Percentiles rank a stretch among this genome's conserved stretches.
Evolutionary conservation across 164 flowering plant genomes (phyloP).

Genomic region (Protea cynaroides): DNA sequence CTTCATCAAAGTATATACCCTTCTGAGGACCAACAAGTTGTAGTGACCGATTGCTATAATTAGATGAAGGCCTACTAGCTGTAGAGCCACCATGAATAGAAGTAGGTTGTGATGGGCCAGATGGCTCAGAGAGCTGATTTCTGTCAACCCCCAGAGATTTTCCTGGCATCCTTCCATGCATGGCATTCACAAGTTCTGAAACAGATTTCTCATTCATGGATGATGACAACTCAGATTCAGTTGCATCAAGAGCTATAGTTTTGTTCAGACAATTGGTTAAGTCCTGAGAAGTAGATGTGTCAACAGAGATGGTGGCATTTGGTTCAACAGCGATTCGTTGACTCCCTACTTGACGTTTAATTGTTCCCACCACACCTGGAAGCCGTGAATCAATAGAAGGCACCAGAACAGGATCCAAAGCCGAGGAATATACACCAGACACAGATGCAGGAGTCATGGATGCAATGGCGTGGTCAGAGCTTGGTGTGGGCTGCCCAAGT

Average conservation of each 20-base stretch:
- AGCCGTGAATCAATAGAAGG: constrained; percentile 50
- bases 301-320: constrained; percentile 19
- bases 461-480: constrained; percentile 9
- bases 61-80: constrained; percentile 56
- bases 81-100: constrained; percentile 28
- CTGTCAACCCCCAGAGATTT: constrained; percentile 42
- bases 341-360: constrained; percentile 54
- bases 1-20: constrained; percentile 12
- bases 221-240: constrained; percentile 14
- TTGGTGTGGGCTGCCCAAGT: constrained; percentile 19
- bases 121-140: constrained; percentile 35
- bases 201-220: constrained; percentile 19
- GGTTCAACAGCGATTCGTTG: constrained; percentile 30
- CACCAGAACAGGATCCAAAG: constrained; percentile 60
- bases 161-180: constrained; percentile 31
- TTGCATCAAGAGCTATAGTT: constrained; percentile 8
- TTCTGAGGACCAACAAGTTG: constrained; percentile 41
- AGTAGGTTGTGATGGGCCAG: constrained; percentile 35
- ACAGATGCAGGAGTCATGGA: constrained; percentile 29
- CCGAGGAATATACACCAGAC: constrained; percentile 49
- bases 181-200: constrained; percentile 29
- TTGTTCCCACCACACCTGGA: constrained; percentile 46
- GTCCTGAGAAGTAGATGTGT: constrained; percentile 32
- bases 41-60: constrained; percentile 53
- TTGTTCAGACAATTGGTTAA: constrained; percentile 8